Base-by-base conservation (phyloP, 164 flowering plant genomes). In the Saururus chinensis region DNA sequence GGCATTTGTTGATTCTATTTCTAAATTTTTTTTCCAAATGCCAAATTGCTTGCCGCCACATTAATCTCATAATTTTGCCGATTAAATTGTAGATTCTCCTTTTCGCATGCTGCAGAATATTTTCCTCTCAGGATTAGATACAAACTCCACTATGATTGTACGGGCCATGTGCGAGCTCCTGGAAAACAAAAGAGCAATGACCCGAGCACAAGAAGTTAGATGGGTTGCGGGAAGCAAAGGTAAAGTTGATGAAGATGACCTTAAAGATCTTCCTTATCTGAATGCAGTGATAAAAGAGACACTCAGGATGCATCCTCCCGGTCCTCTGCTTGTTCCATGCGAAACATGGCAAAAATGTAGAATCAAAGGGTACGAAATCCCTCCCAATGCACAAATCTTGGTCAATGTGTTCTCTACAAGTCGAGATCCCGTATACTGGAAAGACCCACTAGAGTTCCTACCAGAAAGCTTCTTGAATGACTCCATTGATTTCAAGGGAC, bases 131-230 rank as follows among this genome's bases (percentile, higher is more conserved):
- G 60, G 60, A 11, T 35, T 37, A 37, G 45, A 19, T 7, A 35
- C 60, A 19, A n/a, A 16, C 42, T 30, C 48, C 4, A 21, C 22
- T 0, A 40, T 45, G 1, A 37, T 37, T 30, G 19, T 19, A 40
- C 35, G 60, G 60, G 60, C 60, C 60, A 58, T 58, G 60, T 1
- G 45, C 9, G 60, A 58, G 60, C 45, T 58, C 45, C 3, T 40
- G 22, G 35, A 45, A 37, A 58, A 58, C 60, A 37, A 20, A 3
- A 0, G n/a, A 58, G 45, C 21, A 17, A 58, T 58, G 60, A 12
- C 17, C 22, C 35, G 35, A 20, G 60, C 23, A 9, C 42, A 37
- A 25, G 17, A 58, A 58, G 60, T 58, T 9, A 30, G 60, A 58
- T 14, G 19, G 20, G 13, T 40, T 1, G 21, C 4, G 0, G 45